Evolutionary conservation across 352 stramenopile genomes (phyloP), one percentile per base, ranked within the genome.

Genomic region (Phytophthora kernoviae): DNA sequence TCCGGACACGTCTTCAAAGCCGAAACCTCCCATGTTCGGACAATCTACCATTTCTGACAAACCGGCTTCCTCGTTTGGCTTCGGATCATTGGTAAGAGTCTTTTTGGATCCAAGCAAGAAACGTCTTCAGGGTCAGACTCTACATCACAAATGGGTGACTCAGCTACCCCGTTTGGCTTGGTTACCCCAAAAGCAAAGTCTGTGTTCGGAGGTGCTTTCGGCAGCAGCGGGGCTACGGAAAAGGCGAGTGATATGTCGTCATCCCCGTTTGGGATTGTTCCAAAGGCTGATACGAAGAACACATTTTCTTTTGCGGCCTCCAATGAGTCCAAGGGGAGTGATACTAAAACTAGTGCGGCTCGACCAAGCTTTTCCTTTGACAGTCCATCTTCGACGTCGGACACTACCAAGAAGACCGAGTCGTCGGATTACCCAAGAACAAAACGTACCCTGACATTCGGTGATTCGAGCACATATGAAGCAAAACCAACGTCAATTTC

Each of bases 391-490:
- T 49, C 58, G 24, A 55, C 41, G 8, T 14, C 54, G 14, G 62
- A 47, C 27, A 53, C 14, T 21, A 55, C 21, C 45, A 37, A 58
- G 14, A 61, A 56, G 11, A 44, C 58, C 21, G 54, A 11, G 12
- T 48, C 20, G 9, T 46, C 62, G 2, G 47, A 65, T 9, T 18
- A 60, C 14, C 55, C 34, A 48, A 42, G 24, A 24, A 75, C 66
- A 5, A 68, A 75, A 39, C 70, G 70, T 15, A 79, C 65, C 15
- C 40, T 79, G 15, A 56, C 63, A 14, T 79, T 79, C 46, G 65
- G 53, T 18, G 67, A 76, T 43, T 40, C 15, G n/a, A 60, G 46
- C 12, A 46, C 24, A 9, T 59, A 37, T 58, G 61, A 57, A 27
- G 37, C 41, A n/a, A 55, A 58, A 20, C 15, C 52, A 8, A 64